Percentiles rank a stretch among this genome's conserved stretches.
These are phyloP conservation scores for Bruguiera gymnorhiza DNA, from an alignment of 345 rosid genomes.

Conservation along the genomic window DNA sequence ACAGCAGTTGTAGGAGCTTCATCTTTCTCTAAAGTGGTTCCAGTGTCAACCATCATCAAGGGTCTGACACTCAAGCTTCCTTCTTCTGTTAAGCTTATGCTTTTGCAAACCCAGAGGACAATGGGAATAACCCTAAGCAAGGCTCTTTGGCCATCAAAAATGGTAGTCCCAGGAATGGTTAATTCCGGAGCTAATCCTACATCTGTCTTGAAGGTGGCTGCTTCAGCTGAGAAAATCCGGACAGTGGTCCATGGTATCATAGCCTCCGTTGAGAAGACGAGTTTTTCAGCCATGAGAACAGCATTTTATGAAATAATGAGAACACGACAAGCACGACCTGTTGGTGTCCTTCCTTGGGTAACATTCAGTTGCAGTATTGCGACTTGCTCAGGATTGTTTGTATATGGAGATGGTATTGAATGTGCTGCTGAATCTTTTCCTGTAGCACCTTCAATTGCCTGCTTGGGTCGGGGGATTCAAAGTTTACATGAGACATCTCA, in stretches of 20 bases:
- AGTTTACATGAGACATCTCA: conserved; percentile 68
- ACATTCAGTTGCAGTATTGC: conserved; percentile 81
- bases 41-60: conserved; percentile 73
- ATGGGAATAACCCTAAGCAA: conserved; percentile 55
- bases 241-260: conserved; percentile 65
- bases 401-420: conserved; percentile 86
- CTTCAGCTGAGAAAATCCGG: conserved; percentile 82
- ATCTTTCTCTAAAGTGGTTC: conserved; percentile 66
- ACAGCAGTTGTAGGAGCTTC: conserved; percentile 79
- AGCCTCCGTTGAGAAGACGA: conserved; percentile 89
- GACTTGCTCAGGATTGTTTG: conserved; percentile 65
- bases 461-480: conserved; percentile 87
- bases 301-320: conserved; percentile 96
- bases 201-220: conserved; percentile 57
- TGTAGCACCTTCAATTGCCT: conserved; percentile 85
- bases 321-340: conserved; percentile 53
- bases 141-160: conserved; percentile 55
- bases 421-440: conserved; percentile 84
- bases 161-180: conserved; percentile 67
- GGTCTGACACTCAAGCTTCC: conserved; percentile 54
- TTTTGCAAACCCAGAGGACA: conserved; percentile 68
- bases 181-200: conserved; percentile 61
- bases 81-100: conserved; percentile 53
- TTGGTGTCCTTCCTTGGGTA: conserved; percentile 71
- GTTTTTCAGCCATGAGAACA: conserved; percentile 89